Conservation (phyloP, 2,329 filamentous ascomycete genomes). For the Nemania sp. region DNA sequence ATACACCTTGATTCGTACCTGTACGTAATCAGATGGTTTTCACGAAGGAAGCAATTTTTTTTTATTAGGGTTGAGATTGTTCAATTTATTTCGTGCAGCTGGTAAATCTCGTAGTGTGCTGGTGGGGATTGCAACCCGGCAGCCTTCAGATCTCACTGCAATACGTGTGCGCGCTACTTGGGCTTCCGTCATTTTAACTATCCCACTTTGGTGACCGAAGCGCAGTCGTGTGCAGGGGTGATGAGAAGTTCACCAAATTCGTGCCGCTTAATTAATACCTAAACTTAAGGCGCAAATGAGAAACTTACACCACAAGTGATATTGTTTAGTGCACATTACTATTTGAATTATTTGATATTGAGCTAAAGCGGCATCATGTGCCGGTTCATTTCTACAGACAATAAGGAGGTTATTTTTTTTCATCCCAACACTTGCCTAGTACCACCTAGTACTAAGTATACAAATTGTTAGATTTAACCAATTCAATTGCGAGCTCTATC, state of each 20-base stretch:
- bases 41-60: not conserved
- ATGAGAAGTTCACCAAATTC: slow-evolving; percentile 6
- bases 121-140: slow-evolving; percentile 5
- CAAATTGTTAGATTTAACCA: not conserved
- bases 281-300: too few relatives aligned
- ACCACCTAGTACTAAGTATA: too few relatives aligned
- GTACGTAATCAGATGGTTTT: slow-evolving; percentile 1
- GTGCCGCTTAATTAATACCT: not conserved
- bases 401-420: too few relatives aligned
- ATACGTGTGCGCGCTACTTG: too few relatives aligned
- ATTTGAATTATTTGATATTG: too few relatives aligned
- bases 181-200: slow-evolving; percentile 14
- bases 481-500: not conserved
- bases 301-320: not conserved
- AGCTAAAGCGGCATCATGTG: too few relatives aligned
- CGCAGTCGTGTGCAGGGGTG: slow-evolving; percentile 8
- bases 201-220: slow-evolving; percentile 23
- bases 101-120: slow-evolving; percentile 17
- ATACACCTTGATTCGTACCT: not conserved
- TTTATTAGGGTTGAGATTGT: slow-evolving; percentile 19
- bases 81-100: slow-evolving; percentile 25
- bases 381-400: too few relatives aligned
- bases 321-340: too few relatives aligned
- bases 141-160: slow-evolving; percentile 5
- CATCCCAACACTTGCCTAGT: too few relatives aligned